Conservation (phyloP, 2,329 filamentous ascomycete genomes). For the Fusarium humuli region DNA sequence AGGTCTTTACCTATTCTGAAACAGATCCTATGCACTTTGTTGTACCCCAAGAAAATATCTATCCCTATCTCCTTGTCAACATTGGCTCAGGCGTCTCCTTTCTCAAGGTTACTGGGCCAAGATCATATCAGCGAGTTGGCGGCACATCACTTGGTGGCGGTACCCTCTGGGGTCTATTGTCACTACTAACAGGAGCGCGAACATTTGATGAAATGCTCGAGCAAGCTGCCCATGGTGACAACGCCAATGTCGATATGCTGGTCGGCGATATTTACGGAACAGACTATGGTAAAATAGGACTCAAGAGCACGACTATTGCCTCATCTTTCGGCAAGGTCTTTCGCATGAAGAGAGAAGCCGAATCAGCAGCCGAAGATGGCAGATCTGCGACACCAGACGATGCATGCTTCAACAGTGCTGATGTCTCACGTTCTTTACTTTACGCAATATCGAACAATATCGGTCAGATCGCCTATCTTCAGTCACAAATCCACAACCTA, state of each 20-base stretch:
- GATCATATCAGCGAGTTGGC: constrained; percentile 88
- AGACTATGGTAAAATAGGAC: constrained; percentile 94
- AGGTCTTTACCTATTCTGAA: constrained; percentile 97
- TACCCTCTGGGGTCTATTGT: constrained; percentile 96
- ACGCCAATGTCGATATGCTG: constrained; percentile 92
- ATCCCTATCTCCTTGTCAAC: constrained; percentile 97
- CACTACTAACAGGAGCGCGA: constrained; percentile 88
- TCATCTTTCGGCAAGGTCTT: constrained; percentile 98
- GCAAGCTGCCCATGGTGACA: constrained; percentile 91
- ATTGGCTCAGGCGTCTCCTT: constrained; percentile 97
- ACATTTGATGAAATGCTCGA: constrained; percentile 98
- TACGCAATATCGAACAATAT: constrained; percentile 99
- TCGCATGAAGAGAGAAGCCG: constrained; percentile 87
- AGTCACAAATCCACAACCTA: constrained; percentile 92
- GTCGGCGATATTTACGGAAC: constrained; percentile 98
- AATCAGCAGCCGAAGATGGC: constrained; percentile 80
- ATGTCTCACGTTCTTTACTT: constrained; percentile 89
- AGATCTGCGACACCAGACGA: constrained; percentile 63
- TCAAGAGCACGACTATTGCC: constrained; percentile 95
- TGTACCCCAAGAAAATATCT: constrained; percentile 81
- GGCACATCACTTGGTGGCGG: constrained; percentile 95
- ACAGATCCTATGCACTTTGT: constrained; percentile 90
- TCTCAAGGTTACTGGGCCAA: constrained; percentile 93
- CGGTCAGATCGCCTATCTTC: constrained; percentile 96
- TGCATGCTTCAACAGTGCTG: constrained; percentile 75